A percentile compares a stretch with the other conserved stretches of the same genome.
These are phyloP conservation scores for Cryphonectria radicalis DNA, from an alignment of 2,329 filamentous ascomycete genomes.

Conservation along the genomic window DNA sequence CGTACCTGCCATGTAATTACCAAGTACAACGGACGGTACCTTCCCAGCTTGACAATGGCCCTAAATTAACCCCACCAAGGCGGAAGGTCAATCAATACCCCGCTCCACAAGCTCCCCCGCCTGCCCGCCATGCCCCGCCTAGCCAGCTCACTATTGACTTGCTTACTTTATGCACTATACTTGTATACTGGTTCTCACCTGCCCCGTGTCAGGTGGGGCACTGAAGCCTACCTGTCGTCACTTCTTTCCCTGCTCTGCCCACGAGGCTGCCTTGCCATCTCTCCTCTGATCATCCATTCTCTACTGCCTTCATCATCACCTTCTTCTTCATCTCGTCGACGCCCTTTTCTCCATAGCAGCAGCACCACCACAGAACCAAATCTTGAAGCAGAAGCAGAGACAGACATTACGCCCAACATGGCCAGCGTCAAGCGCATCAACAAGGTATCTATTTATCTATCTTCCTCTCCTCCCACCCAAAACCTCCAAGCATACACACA, in stretches of 20 bases:
- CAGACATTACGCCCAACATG: conserved; percentile 22
- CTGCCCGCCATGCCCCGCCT: no score
- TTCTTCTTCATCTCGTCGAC: no score
- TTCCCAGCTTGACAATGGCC: background rate
- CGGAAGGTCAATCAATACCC: background rate
- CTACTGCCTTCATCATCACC: background rate
- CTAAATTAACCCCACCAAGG: background rate
- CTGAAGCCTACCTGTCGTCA: conserved; percentile 2
- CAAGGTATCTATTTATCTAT: conserved; percentile 40
- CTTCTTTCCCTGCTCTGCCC: background rate
- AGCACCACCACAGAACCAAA: background rate
- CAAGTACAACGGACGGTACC: background rate
- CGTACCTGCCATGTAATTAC: background rate
- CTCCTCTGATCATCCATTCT: background rate
- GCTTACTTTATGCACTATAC: background rate
- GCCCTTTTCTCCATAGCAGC: background rate
- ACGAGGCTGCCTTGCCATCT: conserved; percentile 1
- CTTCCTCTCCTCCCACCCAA: conserved; percentile 1
- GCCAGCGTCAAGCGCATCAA: conserved; percentile 45
- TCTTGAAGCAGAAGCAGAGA: background rate
- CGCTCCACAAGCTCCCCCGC: background rate
- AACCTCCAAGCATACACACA: background rate
- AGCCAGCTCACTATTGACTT: background rate
- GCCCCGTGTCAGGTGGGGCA: background rate
- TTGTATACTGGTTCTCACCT: background rate